phyloP scores from a whole-genome alignment of 306 rosid species.

The Begonia peltatifolia region DNA sequence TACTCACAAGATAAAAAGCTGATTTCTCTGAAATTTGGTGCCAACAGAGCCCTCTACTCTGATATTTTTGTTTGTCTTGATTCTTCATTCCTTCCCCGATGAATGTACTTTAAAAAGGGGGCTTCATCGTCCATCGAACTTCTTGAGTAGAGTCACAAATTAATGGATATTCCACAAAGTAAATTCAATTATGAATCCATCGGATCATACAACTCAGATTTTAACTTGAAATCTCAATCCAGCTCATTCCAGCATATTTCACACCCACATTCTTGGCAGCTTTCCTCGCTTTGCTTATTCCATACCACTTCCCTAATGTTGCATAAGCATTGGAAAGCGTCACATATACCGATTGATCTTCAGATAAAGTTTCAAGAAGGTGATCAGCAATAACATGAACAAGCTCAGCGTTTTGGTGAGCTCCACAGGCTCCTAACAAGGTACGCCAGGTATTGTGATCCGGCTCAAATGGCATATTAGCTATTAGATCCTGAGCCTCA shows the following conservation, averaged over 20 bases:
- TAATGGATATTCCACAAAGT: too few relatives aligned
- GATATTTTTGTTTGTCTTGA: neutral
- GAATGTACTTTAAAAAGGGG: too few relatives aligned
- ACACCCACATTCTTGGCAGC: conserved; percentile 35
- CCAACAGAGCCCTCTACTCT: neutral
- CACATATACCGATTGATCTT: conserved; percentile 60
- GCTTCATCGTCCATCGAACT: too few relatives aligned
- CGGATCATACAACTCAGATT: conserved; percentile 1
- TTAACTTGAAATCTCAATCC: conserved; percentile 66
- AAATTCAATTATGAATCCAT: too few relatives aligned
- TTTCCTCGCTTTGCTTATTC: conserved; percentile 42
- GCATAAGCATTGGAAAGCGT: conserved; percentile 67
- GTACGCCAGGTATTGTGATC: conserved; percentile 56
- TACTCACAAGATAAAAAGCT: conserved; percentile 1
- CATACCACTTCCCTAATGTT: conserved; percentile 67
- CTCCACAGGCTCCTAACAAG: conserved; percentile 61
- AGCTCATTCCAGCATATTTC: conserved; percentile 71
- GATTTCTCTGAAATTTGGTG: conserved; percentile 1
- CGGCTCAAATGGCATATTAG: conserved; percentile 58
- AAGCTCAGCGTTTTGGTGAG: conserved; percentile 42
- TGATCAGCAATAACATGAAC: conserved; percentile 36
- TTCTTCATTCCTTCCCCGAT: neutral
- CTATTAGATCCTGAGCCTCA: conserved; percentile 47
- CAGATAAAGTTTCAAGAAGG: conserved; percentile 41
- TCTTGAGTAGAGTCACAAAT: too few relatives aligned